phyloP scores from a whole-genome alignment of 768 basidiomycete genomes.

The Crucibulum laeve region DNA sequence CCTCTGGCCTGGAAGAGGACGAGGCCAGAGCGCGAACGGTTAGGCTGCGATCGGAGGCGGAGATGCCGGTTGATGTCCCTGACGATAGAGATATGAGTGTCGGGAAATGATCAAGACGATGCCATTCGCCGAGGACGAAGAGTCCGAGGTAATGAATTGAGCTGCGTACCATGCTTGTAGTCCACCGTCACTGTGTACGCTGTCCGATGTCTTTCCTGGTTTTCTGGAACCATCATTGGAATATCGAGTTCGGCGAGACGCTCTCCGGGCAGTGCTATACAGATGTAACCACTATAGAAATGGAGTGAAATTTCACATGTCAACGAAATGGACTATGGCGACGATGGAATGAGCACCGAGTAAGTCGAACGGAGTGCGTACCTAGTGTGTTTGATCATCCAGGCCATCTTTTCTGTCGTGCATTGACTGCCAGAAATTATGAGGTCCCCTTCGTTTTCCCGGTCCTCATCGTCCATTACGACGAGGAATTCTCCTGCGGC shows the following conservation, averaged over 20 bases:
- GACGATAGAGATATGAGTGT: constrained; percentile 3
- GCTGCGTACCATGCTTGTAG: constrained; percentile 71
- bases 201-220: constrained; percentile 87
- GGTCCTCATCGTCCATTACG: constrained; percentile 93
- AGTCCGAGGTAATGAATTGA: background rate
- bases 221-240: constrained; percentile 91
- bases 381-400: constrained; percentile 98
- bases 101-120: constrained; percentile 8
- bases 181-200: constrained; percentile 97
- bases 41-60: constrained; percentile 89
- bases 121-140: constrained; percentile 7
- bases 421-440: constrained; percentile 82
- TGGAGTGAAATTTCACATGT: constrained; percentile 16
- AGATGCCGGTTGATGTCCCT: constrained; percentile 96
- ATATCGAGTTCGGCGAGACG: constrained; percentile 77
- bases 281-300: constrained; percentile 81
- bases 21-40: constrained; percentile 83
- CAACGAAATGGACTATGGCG: constrained; percentile 10
- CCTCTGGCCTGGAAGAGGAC: constrained; percentile 43
- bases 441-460: constrained; percentile 98
- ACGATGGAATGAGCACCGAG: constrained; percentile 8
- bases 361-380: constrained; percentile 27
- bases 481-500: constrained; percentile 85
- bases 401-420: constrained; percentile 97
- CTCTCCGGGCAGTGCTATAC: constrained; percentile 74